These are phyloP conservation scores for Nemania sp. DNA, from an alignment of 2,329 filamentous ascomycete genomes.

Conservation along the genomic window DNA sequence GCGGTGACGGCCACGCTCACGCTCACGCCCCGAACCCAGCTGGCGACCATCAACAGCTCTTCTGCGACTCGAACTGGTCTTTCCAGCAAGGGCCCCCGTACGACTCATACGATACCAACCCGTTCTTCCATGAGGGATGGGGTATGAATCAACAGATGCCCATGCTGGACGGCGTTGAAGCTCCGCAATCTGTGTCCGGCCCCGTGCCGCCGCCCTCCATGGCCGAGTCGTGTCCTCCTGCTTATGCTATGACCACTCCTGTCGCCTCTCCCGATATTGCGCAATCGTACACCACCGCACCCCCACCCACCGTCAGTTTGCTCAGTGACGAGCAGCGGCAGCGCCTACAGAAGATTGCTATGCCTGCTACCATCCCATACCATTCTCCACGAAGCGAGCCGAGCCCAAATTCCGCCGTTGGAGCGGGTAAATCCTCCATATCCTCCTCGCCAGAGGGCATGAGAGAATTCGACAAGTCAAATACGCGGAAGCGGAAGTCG, in stretches of 20 bases:
- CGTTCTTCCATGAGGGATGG: constrained; percentile 42
- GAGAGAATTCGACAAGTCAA: constrained; percentile 49
- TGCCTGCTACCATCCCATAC: constrained; percentile 65
- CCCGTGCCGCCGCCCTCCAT: constrained; percentile 36
- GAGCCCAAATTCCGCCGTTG: constrained; percentile 61
- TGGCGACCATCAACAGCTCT: constrained; percentile 37
- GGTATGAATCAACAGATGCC: constrained; percentile 36
- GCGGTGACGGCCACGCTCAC: constrained; percentile 4
- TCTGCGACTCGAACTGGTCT: constrained; percentile 50
- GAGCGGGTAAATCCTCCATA: constrained; percentile 49
- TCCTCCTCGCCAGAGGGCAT: constrained; percentile 67
- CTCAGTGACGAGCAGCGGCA: constrained; percentile 64
- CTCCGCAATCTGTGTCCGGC: constrained; percentile 35
- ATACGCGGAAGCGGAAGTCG: constrained; percentile 69
- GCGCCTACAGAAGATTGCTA: constrained; percentile 64
- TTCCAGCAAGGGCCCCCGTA: constrained; percentile 54
- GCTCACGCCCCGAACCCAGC: constrained; percentile 16
- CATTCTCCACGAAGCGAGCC: constrained; percentile 60
- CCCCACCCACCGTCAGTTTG: constrained; percentile 42
- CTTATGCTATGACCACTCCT: constrained; percentile 38
- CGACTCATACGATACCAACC: constrained; percentile 46
- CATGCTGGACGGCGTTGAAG: constrained; percentile 36
- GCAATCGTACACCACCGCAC: constrained; percentile 34
- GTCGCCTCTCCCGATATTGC: constrained; percentile 34
- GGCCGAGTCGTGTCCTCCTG: constrained; percentile 40